Percentiles rank a stretch among this genome's conserved stretches.
Evolutionary conservation across 371 early-diverging fungal genomes (phyloP).

Genomic region (Mucor saturninus): DNA sequence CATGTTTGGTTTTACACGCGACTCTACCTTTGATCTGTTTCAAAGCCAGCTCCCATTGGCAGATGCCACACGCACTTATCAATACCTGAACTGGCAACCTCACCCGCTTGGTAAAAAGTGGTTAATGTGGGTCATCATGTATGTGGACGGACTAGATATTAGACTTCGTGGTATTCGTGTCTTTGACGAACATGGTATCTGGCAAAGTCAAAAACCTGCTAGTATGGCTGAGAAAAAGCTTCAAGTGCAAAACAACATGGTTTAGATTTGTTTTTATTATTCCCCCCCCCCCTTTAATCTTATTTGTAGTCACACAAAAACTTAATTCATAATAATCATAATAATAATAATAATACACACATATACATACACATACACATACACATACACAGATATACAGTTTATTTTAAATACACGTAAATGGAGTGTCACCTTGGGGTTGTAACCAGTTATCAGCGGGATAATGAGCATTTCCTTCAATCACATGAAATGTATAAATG

Average conservation of each 20-base stretch:
- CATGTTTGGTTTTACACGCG: conserved; percentile 35
- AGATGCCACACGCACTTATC: conserved; percentile 28
- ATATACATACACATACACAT: background rate
- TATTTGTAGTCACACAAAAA: conserved; percentile 1
- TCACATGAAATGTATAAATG: conserved; percentile 94
- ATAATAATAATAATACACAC: conserved; percentile 7
- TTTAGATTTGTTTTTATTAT: conserved; percentile 15
- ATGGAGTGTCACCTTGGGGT: conserved; percentile 11
- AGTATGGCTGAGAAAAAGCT: conserved; percentile 16
- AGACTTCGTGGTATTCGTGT: conserved; percentile 38
- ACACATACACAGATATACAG: background rate
- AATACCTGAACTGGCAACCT: conserved; percentile 43
- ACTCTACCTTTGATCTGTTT: conserved; percentile 36
- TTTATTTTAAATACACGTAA: conserved; percentile 19
- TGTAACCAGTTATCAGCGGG: conserved; percentile 71
- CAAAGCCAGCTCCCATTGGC: conserved; percentile 21
- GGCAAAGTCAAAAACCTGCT: conserved; percentile 17
- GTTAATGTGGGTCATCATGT: conserved; percentile 40
- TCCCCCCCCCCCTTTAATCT: background rate
- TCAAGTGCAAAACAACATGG: conserved; percentile 2
- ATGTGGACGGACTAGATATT: conserved; percentile 46
- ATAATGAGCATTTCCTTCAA: conserved; percentile 77
- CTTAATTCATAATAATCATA: conserved; percentile 4
- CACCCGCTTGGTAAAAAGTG: conserved; percentile 34
- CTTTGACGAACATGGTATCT: conserved; percentile 34